These are phyloP conservation scores for Tripidium arundinaceum DNA, from an alignment of 202 grass and related monocot genomes.

Conservation along the genomic window DNA sequence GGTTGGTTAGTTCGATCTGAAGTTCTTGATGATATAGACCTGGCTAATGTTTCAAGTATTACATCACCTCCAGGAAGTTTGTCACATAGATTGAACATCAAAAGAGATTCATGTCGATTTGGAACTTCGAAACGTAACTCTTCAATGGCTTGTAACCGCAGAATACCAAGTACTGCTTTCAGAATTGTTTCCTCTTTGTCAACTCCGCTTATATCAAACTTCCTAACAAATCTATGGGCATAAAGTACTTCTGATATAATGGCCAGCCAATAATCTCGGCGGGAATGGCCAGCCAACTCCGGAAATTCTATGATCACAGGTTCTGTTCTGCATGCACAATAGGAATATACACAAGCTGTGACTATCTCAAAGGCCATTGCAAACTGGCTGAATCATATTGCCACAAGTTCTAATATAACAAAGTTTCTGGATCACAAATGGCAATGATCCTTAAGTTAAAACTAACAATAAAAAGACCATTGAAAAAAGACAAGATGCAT, in stretches of 20 bases:
- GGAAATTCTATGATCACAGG: slow-evolving; percentile 94
- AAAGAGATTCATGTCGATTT: slow-evolving; percentile 57
- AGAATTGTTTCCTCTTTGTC: slow-evolving; percentile 83
- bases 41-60: slow-evolving; percentile 84
- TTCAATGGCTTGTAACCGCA: slow-evolving; percentile 82
- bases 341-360: slow-evolving; percentile 23
- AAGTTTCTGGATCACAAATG: background rate
- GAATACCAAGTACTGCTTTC: slow-evolving; percentile 62
- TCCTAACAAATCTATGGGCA: slow-evolving; percentile 74
- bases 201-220: slow-evolving; percentile 57
- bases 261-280: slow-evolving; percentile 89
- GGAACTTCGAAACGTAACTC: slow-evolving; percentile 46
- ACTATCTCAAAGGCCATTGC: background rate
- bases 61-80: slow-evolving; percentile 93
- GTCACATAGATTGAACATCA: slow-evolving; percentile 95
- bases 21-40: slow-evolving; percentile 42
- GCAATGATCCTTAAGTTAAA: slow-evolving; percentile 2
- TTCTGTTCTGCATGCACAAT: slow-evolving; percentile 68
- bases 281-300: slow-evolving; percentile 88
- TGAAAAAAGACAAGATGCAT: background rate
- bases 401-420: slow-evolving; percentile 14
- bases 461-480: background rate
- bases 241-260: slow-evolving; percentile 80
- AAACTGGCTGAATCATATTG: background rate
- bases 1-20: slow-evolving; percentile 48